Evolutionary conservation across 768 basidiomycete species (phyloP).

Genomic region (Polyporus arcularius): DNA sequence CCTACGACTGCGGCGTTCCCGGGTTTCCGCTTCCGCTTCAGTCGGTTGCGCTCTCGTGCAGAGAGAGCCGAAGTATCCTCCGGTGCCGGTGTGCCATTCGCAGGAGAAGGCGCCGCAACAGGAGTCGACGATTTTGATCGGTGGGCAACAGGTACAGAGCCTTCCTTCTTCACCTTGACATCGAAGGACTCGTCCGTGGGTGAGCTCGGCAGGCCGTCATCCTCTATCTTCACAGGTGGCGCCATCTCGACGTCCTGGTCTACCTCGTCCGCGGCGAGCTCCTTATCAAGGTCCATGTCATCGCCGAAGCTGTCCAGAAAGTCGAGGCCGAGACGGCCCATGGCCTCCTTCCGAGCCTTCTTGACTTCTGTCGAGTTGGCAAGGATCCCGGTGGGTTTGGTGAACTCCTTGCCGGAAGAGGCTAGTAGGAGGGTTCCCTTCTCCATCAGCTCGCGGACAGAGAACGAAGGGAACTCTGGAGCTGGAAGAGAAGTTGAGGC

Average conservation of each 20-base stretch:
- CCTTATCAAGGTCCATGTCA: conserved; percentile 85
- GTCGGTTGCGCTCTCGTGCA: conserved; percentile 88
- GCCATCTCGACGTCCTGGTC: conserved; percentile 43
- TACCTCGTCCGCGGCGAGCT: conserved; percentile 62
- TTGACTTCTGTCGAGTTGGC: conserved; percentile 79
- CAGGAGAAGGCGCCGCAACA: conserved; percentile 22
- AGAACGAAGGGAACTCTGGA: conserved; percentile 74
- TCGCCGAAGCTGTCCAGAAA: conserved; percentile 81
- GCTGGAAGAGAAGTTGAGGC: conserved; percentile 32
- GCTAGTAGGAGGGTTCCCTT: conserved; percentile 80
- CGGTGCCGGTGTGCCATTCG: conserved; percentile 40
- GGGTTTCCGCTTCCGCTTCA: conserved; percentile 92
- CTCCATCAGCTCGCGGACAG: conserved; percentile 73
- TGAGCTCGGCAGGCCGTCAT: conserved; percentile 36
- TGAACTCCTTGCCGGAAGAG: conserved; percentile 92
- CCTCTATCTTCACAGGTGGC: conserved; percentile 38
- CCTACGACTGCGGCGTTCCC: conserved; percentile 84
- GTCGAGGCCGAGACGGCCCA: conserved; percentile 84
- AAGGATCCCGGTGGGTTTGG: conserved; percentile 69
- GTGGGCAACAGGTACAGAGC: conserved; percentile 33
- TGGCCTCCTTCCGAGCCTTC: conserved; percentile 85
- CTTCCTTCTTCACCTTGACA: conserved; percentile 25
- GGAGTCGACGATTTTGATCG: conserved; percentile 48
- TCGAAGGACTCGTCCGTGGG: conserved; percentile 48
- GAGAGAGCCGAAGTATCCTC: conserved; percentile 68